phyloP scores from a whole-genome alignment of 169 alveolate species.

The Cystoisospora suis region DNA sequence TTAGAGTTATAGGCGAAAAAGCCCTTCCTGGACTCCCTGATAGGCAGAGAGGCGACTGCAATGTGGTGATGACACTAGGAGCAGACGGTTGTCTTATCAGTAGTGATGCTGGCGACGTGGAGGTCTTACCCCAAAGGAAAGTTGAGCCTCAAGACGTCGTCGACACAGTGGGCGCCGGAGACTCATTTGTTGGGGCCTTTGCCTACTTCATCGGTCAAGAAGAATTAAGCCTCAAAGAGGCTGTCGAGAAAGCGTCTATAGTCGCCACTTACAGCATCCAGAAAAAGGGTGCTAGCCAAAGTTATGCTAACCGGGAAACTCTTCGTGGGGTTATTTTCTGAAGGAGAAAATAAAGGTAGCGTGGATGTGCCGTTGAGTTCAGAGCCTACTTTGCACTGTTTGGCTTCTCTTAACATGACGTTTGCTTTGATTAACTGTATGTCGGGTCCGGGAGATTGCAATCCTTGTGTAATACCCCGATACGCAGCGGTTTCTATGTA shows the following conservation, averaged over 20 bases:
- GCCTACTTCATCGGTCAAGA: slow-evolving; percentile 48
- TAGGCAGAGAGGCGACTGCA: background rate
- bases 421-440: no score
- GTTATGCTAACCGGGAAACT: slow-evolving; percentile 46
- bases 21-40: background rate
- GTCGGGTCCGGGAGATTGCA: no score
- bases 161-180: slow-evolving; percentile 73
- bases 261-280: slow-evolving; percentile 66
- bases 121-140: background rate
- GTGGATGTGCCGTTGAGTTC: no score
- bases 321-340: slow-evolving; percentile 38
- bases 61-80: background rate
- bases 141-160: slow-evolving; percentile 24
- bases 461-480: no score
- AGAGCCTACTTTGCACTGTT: no score
- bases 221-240: slow-evolving; percentile 19
- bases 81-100: background rate
- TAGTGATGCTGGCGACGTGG: background rate
- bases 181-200: slow-evolving; percentile 65
- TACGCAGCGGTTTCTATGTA: no score
- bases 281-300: slow-evolving; percentile 59
- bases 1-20: background rate
- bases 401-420: no score
- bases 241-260: slow-evolving; percentile 46
- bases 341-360: no score